Percentiles rank a stretch among this genome's conserved stretches.
Conservation (phyloP, 306 rosid species). For the Vigna hirtella region DNA sequence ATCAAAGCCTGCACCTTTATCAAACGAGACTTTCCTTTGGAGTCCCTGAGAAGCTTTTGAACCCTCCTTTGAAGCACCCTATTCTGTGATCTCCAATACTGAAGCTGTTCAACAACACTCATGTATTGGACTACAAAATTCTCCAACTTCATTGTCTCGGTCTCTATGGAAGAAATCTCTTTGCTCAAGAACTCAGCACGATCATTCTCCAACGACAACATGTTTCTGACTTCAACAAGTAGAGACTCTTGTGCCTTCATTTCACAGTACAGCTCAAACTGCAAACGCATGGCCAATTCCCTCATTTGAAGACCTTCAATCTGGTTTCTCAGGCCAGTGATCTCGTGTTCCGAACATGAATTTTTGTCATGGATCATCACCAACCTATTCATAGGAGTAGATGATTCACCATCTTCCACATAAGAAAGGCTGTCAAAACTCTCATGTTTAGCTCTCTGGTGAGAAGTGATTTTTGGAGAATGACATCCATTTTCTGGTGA, state of each 20-base stretch:
- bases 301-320: conserved; percentile 62
- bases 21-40: conserved; percentile 52
- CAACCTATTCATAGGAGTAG: conserved; percentile 9
- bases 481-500: conserved; percentile 11
- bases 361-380: conserved; percentile 11
- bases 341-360: conserved; percentile 47
- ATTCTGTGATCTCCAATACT: conserved; percentile 61
- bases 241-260: conserved; percentile 67
- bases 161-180: conserved; percentile 59
- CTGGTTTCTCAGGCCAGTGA: conserved; percentile 49
- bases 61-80: conserved; percentile 55
- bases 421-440: conserved; percentile 25
- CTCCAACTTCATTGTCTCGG: conserved; percentile 54
- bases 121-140: conserved; percentile 47
- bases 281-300: conserved; percentile 58
- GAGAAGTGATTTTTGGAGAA: conserved; percentile 38
- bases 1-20: conserved; percentile 52
- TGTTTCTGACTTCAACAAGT: conserved; percentile 55
- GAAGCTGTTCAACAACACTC: conserved; percentile 53
- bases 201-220: conserved; percentile 53
- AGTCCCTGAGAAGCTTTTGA: conserved; percentile 54
- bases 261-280: conserved; percentile 58
- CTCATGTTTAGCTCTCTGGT: background rate
- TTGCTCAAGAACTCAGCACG: conserved; percentile 62
- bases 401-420: conserved; percentile 42